phyloP scores from a whole-genome alignment of 2,329 filamentous ascomycete genomes.

The Arthrobotrys musiformis region DNA sequence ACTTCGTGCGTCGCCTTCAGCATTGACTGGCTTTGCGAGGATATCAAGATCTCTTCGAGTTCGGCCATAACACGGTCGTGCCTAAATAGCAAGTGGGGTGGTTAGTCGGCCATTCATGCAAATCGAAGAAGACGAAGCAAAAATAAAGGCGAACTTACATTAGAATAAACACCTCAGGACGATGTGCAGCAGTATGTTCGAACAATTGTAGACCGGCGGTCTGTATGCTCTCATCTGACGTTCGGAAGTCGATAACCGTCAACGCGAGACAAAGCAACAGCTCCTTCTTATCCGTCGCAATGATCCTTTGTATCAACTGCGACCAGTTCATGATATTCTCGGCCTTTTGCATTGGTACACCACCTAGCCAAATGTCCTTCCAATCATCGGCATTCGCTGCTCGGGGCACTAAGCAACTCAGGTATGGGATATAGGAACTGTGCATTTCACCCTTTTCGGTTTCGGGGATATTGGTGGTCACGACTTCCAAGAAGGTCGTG shows the following conservation, averaged over 20 bases:
- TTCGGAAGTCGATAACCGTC: constrained; percentile 74
- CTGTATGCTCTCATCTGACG: constrained; percentile 72
- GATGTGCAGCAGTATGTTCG: constrained; percentile 68
- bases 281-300: constrained; percentile 70
- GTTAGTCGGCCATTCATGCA: neutral
- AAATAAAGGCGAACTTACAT: constrained; percentile 68
- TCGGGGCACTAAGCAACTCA: constrained; percentile 70
- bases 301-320: constrained; percentile 65
- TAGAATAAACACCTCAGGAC: constrained; percentile 70
- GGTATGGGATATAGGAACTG: constrained; percentile 65
- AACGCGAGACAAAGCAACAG: constrained; percentile 73
- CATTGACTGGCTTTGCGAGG: constrained; percentile 72
- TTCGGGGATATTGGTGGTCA: constrained; percentile 61
- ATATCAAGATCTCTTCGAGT: constrained; percentile 72
- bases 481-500: constrained; percentile 71
- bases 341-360: constrained; percentile 64
- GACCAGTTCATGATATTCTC: constrained; percentile 60
- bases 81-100: neutral
- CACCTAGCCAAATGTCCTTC: constrained; percentile 72
- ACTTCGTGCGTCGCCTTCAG: constrained; percentile 72
- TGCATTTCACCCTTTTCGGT: constrained; percentile 56
- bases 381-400: constrained; percentile 70
- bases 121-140: constrained; percentile 42
- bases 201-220: constrained; percentile 71
- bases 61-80: constrained; percentile 69